Conservation (phyloP, 1,284 basidiomycete species). For the Leccinum colubrinum region DNA sequence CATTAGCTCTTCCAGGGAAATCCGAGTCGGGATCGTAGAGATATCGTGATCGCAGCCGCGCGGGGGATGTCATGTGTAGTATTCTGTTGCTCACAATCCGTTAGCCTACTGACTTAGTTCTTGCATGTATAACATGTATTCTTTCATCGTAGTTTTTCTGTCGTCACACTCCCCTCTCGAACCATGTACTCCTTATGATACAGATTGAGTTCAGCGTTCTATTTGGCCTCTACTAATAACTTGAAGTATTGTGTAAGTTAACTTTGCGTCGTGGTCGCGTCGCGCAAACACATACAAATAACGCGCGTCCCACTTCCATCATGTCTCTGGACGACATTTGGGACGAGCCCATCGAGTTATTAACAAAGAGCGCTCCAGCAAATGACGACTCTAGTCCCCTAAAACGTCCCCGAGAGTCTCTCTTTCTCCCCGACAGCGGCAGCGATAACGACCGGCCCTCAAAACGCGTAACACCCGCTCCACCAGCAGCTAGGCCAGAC, state of each 20-base stretch:
- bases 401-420: conserved; percentile 38
- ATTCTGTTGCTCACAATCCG: neutral
- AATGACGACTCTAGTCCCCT: conserved; percentile 16
- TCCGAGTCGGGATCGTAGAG: too few species aligned
- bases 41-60: too few species aligned
- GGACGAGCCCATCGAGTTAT: conserved; percentile 37
- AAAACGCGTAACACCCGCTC: conserved; percentile 19
- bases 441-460: conserved; percentile 28
- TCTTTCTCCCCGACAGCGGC: conserved; percentile 57
- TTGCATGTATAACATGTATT: neutral
- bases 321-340: conserved; percentile 45
- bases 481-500: conserved; percentile 34
- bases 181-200: neutral
- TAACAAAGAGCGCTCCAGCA: conserved; percentile 3
- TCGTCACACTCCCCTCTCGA: neutral
- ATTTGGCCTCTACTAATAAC: neutral
- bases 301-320: conserved; percentile 22
- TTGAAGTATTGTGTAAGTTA: too few species aligned
- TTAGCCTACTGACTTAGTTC: neutral
- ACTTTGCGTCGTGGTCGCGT: conserved; percentile 1
- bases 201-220: neutral
- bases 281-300: conserved; percentile 26
- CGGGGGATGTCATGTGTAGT: too few species aligned
- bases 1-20: too few species aligned
- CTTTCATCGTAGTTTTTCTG: neutral